phyloP scores from a whole-genome alignment of 768 basidiomycete species.

The Podaxis pistillaris region DNA sequence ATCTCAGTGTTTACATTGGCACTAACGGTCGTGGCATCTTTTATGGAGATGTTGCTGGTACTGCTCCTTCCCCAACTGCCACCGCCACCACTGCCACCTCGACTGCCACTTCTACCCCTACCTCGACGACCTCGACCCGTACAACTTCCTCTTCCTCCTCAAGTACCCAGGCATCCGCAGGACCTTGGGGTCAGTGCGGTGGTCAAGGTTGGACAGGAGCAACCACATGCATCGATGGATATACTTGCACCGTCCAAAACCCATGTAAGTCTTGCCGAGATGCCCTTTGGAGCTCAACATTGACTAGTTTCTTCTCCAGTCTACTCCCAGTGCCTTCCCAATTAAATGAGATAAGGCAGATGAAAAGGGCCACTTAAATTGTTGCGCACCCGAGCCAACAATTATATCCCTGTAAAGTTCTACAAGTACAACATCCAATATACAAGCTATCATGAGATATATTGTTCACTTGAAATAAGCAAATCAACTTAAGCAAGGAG shows the following conservation, averaged over 20 bases:
- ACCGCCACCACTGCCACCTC: constrained; percentile 24
- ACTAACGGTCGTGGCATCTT: constrained; percentile 62
- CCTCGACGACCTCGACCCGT: constrained; percentile 17
- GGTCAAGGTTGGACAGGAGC: constrained; percentile 41
- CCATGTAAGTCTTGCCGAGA: constrained; percentile 32
- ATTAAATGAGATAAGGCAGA: constrained; percentile 17
- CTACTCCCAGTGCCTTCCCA: constrained; percentile 46
- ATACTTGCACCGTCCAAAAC: constrained; percentile 35
- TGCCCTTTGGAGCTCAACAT: neutral
- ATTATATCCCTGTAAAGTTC: neutral
- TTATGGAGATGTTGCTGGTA: constrained; percentile 40
- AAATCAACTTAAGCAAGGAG: neutral
- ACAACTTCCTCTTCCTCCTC: constrained; percentile 25
- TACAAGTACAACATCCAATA: neutral
- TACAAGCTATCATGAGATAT: neutral
- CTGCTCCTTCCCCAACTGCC: constrained; percentile 27
- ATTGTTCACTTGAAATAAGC: neutral
- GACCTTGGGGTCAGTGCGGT: constrained; percentile 43
- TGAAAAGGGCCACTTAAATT: neutral
- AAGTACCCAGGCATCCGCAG: constrained; percentile 20
- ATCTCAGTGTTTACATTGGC: constrained; percentile 54
- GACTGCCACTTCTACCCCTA: constrained; percentile 17
- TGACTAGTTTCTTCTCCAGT: constrained; percentile 23
- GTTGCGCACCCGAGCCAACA: neutral
- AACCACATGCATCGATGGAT: constrained; percentile 37